A percentile compares a stretch with the other conserved stretches of the same genome.
Evolutionary conservation across 371 early-diverging fungal genomes (phyloP).

Genomic region (Apophysomyces variabilis): DNA sequence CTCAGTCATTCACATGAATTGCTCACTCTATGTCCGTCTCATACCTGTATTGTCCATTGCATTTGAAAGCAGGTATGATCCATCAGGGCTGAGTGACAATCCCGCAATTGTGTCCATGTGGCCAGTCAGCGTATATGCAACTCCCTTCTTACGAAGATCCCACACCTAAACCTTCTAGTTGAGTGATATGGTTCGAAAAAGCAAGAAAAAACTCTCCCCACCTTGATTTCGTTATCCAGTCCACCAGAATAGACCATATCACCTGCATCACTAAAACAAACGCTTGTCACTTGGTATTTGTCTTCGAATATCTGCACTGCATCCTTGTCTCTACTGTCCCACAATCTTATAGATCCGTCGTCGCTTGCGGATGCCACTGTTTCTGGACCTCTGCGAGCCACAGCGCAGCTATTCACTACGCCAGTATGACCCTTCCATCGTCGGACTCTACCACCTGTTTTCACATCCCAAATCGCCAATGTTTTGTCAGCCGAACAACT

Average conservation of each 20-base stretch:
- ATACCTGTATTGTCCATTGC: constrained; percentile 92
- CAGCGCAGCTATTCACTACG: constrained; percentile 77
- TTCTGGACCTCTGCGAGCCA: constrained; percentile 68
- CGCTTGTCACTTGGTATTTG: constrained; percentile 81
- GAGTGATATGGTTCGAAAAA: neutral
- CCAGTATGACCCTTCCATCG: constrained; percentile 76
- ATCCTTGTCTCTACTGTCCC: constrained; percentile 80
- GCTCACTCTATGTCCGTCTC: neutral
- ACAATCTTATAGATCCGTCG: constrained; percentile 74
- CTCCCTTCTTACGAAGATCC: constrained; percentile 82
- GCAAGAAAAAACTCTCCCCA: constrained; percentile 14
- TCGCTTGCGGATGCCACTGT: constrained; percentile 79
- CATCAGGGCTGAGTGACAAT: constrained; percentile 82
- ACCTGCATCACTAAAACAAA: constrained; percentile 79
- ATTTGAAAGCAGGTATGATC: constrained; percentile 80
- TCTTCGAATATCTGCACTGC: constrained; percentile 74
- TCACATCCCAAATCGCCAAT: constrained; percentile 80
- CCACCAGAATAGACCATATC: constrained; percentile 86
- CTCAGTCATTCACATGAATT: neutral
- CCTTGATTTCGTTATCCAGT: constrained; percentile 88
- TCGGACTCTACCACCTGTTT: constrained; percentile 74
- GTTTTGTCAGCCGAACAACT: constrained; percentile 79
- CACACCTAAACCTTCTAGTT: constrained; percentile 54
- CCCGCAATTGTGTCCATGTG: constrained; percentile 94
- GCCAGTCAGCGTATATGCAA: constrained; percentile 74